Evolutionary conservation across 1,284 basidiomycete genomes (phyloP).

Genomic region (Malassezia equina): DNA sequence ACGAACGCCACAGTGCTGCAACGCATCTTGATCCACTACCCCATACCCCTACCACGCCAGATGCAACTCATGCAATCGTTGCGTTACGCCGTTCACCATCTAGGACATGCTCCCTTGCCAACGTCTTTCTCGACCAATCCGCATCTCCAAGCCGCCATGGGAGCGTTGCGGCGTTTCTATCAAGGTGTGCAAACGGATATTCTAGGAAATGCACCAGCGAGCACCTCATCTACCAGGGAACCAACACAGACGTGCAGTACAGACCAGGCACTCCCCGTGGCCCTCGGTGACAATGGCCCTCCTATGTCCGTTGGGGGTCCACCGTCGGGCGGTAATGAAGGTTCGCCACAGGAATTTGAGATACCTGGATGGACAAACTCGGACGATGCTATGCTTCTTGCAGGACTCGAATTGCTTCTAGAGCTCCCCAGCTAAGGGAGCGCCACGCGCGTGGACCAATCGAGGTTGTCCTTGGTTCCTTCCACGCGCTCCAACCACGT

Average conservation of each 20-base stretch:
- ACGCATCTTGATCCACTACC: background rate
- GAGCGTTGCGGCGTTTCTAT: background rate
- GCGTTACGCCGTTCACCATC: background rate
- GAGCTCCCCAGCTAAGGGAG: background rate
- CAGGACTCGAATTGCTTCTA: background rate
- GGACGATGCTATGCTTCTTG: background rate
- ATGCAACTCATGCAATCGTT: background rate
- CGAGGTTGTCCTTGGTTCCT: constrained; percentile 19
- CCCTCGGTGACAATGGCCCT: too few relatives aligned
- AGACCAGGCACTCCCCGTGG: background rate
- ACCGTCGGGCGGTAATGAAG: background rate
- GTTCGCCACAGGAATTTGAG: too few relatives aligned
- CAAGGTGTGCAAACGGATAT: background rate
- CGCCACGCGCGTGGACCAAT: background rate
- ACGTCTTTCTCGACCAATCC: background rate
- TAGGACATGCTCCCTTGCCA: background rate
- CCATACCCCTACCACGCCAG: too few relatives aligned
- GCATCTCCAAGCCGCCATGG: background rate
- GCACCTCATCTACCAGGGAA: background rate
- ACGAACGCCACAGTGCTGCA: background rate
- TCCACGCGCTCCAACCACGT: constrained; percentile 32
- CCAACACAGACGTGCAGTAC: background rate
- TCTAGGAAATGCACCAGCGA: background rate
- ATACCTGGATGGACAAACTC: background rate
- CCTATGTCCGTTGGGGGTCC: background rate